Percentiles rank a stretch among this genome's conserved stretches.
Conservation (phyloP, 768 basidiomycete genomes). For the Panaeolus papilionaceus region DNA sequence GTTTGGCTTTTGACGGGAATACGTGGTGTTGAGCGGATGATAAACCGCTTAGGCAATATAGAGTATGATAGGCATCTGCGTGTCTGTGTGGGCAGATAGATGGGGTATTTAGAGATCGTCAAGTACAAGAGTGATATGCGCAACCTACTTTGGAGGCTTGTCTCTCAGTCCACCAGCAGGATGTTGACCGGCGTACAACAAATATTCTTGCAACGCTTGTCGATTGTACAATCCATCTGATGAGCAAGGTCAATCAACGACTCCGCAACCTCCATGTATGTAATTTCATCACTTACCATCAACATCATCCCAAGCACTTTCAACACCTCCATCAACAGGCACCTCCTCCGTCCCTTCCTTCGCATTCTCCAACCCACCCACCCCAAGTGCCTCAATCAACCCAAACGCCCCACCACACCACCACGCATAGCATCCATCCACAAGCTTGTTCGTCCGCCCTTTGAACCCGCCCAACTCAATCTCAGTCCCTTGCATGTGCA, state of each 20-base stretch:
- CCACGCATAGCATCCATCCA: constrained; percentile 99
- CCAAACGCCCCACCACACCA: constrained; percentile 94
- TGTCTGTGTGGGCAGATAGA: constrained; percentile 45
- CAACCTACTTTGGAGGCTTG: constrained; percentile 89
- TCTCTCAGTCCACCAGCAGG: constrained; percentile 89
- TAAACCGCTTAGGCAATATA: constrained; percentile 91
- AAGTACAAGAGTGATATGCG: not conserved
- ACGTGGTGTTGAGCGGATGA: constrained; percentile 88
- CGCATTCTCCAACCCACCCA: constrained; percentile 43
- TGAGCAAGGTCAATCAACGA: constrained; percentile 16
- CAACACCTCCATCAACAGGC: constrained; percentile 25
- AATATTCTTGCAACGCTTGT: constrained; percentile 83
- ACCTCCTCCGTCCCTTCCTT: constrained; percentile 35
- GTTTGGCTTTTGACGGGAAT: constrained; percentile 44
- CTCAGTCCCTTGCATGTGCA: constrained; percentile 82
- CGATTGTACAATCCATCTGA: constrained; percentile 61
- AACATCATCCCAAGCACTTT: constrained; percentile 68
- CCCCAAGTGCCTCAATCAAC: constrained; percentile 68
- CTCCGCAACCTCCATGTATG: not conserved
- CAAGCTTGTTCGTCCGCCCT: constrained; percentile 96
- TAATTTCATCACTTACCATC: constrained; percentile 49
- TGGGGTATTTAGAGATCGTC: not conserved
- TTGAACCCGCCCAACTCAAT: constrained; percentile 91
- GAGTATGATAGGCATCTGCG: constrained; percentile 96
- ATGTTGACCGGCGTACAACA: constrained; percentile 86